Conservation (phyloP, 176 grass and related monocot genomes). For the Pontederia crassipes region DNA sequence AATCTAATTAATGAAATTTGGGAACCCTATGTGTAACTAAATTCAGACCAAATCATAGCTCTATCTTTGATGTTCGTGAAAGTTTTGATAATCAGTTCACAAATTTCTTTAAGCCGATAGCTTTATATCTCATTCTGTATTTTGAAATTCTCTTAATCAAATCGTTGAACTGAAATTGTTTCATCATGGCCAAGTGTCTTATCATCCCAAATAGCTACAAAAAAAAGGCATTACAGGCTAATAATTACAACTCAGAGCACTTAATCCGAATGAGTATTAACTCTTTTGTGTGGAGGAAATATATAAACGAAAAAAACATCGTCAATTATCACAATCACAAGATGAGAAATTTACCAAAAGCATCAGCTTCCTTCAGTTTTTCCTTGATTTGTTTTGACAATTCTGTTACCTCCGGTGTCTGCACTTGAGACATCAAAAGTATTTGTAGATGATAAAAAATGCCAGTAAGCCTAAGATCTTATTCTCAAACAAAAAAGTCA, state of each 20-base stretch:
- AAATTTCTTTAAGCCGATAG: too few relatives aligned
- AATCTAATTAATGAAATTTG: too few relatives aligned
- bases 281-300: not conserved
- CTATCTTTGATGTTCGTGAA: too few relatives aligned
- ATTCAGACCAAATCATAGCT: too few relatives aligned
- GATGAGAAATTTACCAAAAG: slow-evolving; percentile 40
- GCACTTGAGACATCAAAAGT: slow-evolving; percentile 2
- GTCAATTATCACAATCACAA: not conserved
- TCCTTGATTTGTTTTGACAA: slow-evolving; percentile 93
- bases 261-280: not conserved
- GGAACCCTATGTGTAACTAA: too few relatives aligned
- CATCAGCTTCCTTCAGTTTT: slow-evolving; percentile 65
- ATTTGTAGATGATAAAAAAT: not conserved
- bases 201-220: too few relatives aligned
- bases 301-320: not conserved
- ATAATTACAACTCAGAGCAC: not conserved
- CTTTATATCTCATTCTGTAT: too few relatives aligned
- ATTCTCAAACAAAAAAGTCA: not conserved
- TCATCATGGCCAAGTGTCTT: too few relatives aligned
- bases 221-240: too few relatives aligned
- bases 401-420: slow-evolving; percentile 65
- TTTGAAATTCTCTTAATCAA: too few relatives aligned
- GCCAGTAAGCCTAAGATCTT: not conserved
- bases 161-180: too few relatives aligned
- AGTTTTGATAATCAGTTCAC: too few relatives aligned